These are phyloP conservation scores for Tetramitus jugosus DNA, from an alignment of 208 protist species.

Conservation along the genomic window DNA sequence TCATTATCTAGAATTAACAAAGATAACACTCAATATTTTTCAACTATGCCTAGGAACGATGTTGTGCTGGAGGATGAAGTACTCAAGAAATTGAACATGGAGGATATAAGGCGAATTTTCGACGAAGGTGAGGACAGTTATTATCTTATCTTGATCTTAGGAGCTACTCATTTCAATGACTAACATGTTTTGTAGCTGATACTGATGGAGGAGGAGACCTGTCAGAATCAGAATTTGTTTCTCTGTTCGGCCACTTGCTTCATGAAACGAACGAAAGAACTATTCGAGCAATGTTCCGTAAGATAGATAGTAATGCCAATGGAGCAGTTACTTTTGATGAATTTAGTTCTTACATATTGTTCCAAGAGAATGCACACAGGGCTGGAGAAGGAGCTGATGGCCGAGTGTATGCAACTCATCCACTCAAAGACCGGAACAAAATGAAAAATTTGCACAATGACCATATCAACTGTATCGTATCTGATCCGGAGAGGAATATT, in stretches of 20 bases:
- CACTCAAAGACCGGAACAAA: neutral
- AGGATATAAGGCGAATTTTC: slow-evolving; percentile 10
- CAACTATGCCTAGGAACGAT: too few species aligned
- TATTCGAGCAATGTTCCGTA: slow-evolving; percentile 24
- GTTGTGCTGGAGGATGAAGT: too few species aligned
- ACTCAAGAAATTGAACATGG: neutral
- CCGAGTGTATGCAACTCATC: neutral
- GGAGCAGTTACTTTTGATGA: slow-evolving; percentile 37
- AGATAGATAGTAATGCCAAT: slow-evolving; percentile 35
- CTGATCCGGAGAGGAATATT: neutral
- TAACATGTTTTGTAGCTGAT: too few species aligned
- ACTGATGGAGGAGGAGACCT: slow-evolving; percentile 19
- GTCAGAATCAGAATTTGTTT: slow-evolving; percentile 28
- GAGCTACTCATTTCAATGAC: too few species aligned
- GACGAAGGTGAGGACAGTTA: too few species aligned
- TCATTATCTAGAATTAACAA: too few species aligned
- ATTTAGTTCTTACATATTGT: slow-evolving; percentile 32
- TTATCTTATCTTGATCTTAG: too few species aligned
- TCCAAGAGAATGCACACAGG: slow-evolving; percentile 7
- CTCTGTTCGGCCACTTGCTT: slow-evolving; percentile 23
- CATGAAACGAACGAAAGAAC: neutral
- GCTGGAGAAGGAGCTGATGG: neutral
- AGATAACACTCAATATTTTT: too few species aligned
- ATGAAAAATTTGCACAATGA: neutral
- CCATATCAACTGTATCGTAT: neutral